Conservation (phyloP, 2,329 filamentous ascomycete species). For the Fusarium secorum region DNA sequence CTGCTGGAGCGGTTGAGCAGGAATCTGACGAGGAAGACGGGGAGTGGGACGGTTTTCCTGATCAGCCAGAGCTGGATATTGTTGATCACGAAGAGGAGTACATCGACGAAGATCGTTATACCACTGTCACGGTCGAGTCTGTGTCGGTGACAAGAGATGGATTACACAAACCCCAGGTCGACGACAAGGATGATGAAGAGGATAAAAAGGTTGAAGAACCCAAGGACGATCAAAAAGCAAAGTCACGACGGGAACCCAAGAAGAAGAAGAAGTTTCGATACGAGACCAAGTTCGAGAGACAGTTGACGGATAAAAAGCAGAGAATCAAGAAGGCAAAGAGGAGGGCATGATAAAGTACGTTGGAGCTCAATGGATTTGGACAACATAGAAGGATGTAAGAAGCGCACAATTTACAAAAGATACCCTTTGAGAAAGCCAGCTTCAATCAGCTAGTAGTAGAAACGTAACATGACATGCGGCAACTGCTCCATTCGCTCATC, state of each 20-base stretch:
- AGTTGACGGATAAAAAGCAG: constrained; percentile 74
- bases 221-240: constrained; percentile 41
- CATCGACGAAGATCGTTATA: constrained; percentile 94
- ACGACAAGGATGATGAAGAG: constrained; percentile 49
- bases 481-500: constrained; percentile 43
- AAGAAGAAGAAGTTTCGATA: constrained; percentile 94
- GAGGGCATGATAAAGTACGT: constrained; percentile 13
- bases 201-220: constrained; percentile 42
- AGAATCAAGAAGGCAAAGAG: constrained; percentile 63
- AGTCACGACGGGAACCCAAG: constrained; percentile 60
- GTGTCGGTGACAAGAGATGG: constrained; percentile 82
- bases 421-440: constrained; percentile 44
- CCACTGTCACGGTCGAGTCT: constrained; percentile 91
- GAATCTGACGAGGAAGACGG: constrained; percentile 55
- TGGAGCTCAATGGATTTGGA: constrained; percentile 4
- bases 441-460: constrained; percentile 45
- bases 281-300: constrained; percentile 85
- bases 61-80: constrained; percentile 56
- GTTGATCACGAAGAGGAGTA: constrained; percentile 91
- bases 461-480: constrained; percentile 46
- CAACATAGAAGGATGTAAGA: constrained; percentile 28
- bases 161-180: constrained; percentile 62
- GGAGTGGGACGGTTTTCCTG: constrained; percentile 73
- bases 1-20: constrained; percentile 51
- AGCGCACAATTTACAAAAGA: constrained; percentile 41